Conservation (phyloP, 148 eudicot genomes). For the Diospyros kaki region DNA sequence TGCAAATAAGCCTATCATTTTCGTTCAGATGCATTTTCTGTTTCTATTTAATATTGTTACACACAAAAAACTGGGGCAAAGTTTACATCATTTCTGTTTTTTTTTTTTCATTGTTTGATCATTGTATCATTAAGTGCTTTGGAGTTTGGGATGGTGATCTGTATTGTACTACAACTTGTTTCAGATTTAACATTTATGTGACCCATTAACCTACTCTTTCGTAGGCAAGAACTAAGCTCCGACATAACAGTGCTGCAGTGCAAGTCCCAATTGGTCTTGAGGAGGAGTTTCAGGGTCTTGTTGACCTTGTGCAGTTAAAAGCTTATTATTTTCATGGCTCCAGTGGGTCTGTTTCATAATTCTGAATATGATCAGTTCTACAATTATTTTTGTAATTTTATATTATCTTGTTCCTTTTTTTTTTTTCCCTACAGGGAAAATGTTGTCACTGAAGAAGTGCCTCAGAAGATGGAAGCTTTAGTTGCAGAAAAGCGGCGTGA, state of each 20-base stretch:
- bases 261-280: constrained; percentile 95
- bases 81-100: not conserved
- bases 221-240: constrained; percentile 86
- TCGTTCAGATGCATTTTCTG: not conserved
- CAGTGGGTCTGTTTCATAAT: constrained; percentile 64
- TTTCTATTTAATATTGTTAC: too few relatives aligned
- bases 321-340: constrained; percentile 81
- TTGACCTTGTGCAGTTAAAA: constrained; percentile 83
- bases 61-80: too few relatives aligned
- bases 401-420: constrained; percentile 4
- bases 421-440: constrained; percentile 49
- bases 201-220: constrained; percentile 6
- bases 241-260: constrained; percentile 96
- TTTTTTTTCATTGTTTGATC: not conserved
- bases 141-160: not conserved
- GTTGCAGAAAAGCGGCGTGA: constrained; percentile 84
- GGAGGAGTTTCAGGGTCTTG: constrained; percentile 85
- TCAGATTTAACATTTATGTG: not conserved
- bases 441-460: constrained; percentile 59
- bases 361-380: constrained; percentile 8
- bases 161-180: not conserved
- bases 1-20: not conserved
- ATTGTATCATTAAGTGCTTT: not conserved
- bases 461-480: constrained; percentile 56
- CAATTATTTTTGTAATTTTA: not conserved